Base-by-base conservation (phyloP, 345 rosid genomes). In the Adansonia digitata region DNA sequence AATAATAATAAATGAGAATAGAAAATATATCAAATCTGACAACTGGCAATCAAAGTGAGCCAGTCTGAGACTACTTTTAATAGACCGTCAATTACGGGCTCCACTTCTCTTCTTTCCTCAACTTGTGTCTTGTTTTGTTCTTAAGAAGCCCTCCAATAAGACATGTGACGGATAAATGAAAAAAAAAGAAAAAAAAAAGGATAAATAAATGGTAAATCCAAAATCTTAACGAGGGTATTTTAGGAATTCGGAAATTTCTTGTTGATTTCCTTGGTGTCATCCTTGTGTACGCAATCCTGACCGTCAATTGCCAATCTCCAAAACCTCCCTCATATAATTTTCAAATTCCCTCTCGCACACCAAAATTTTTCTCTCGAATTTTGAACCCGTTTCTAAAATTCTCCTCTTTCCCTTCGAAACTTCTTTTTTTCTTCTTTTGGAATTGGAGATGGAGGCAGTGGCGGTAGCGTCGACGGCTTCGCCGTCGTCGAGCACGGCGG, bases 221-320 rank as follows among this genome's bases (percentile, higher is more conserved):
- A 4, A 7, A 15, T 18, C 15, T 0, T 1, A 0, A 0, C 9
- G 40, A 80, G 88, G 90, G 78, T 49, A 86, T 12, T 52, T 75
- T 24, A 3, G 82, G 56, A 40, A 82, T 18, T n/a, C 0, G 17
- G 91, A 80, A 69, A 77, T 82, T 81, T 78, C 81, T 0, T 1
- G 51, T 49, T 20, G 18, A 9, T 53, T 59, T 63, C 73, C 53
- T 5, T 27, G 67, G 61, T 35, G 67, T 67, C 65, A 74, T 74
- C 79, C 35, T 77, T 78, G 82, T 69, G 71, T 81, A 82, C 15
- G 74, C 76, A 80, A 90, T 92, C 97, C 55, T 40, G 14, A 64
- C 94, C 92, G 89, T 88, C 81, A 53, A 85, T 89, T 68, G 43
- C 59, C 51, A 17, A 83, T 81, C 77, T 71, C 75, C 74, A 4